phyloP scores from a whole-genome alignment of 2,329 filamentous ascomycete genomes.

The Acephala macrosclerotiorum region DNA sequence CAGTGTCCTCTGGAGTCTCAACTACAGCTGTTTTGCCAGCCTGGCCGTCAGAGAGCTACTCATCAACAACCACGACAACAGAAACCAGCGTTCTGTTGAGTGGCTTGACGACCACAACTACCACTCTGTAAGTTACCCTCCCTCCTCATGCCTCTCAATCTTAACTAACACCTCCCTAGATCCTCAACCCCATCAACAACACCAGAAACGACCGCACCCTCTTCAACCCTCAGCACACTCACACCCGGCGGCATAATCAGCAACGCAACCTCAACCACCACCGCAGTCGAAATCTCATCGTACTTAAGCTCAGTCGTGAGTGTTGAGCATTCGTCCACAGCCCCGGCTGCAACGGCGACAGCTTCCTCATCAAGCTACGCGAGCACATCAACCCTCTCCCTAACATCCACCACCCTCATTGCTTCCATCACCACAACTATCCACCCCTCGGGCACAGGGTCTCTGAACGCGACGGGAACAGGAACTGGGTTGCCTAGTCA shows the following conservation, averaged over 20 bases:
- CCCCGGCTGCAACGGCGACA: conserved; percentile 2
- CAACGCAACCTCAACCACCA: background rate
- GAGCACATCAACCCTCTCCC: background rate
- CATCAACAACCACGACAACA: conserved; percentile 14
- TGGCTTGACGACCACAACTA: background rate
- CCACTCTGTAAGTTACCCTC: background rate
- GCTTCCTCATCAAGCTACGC: background rate
- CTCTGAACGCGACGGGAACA: conserved; percentile 5
- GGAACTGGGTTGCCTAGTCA: conserved; percentile 11
- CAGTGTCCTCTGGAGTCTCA: conserved; percentile 26
- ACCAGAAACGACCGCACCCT: background rate
- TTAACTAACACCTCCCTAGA: background rate
- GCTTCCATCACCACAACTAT: background rate
- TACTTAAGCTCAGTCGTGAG: background rate
- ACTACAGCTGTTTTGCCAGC: conserved; percentile 33
- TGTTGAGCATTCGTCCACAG: background rate
- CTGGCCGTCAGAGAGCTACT: conserved; percentile 24
- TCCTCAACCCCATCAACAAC: background rate
- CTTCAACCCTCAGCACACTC: background rate
- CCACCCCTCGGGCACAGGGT: background rate
- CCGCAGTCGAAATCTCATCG: background rate
- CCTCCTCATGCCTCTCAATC: background rate
- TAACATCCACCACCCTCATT: background rate
- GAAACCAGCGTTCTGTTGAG: background rate
- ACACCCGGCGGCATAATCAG: background rate